Conservation (phyloP, 2,329 filamentous ascomycete species). For the Curvularia sp. region DNA sequence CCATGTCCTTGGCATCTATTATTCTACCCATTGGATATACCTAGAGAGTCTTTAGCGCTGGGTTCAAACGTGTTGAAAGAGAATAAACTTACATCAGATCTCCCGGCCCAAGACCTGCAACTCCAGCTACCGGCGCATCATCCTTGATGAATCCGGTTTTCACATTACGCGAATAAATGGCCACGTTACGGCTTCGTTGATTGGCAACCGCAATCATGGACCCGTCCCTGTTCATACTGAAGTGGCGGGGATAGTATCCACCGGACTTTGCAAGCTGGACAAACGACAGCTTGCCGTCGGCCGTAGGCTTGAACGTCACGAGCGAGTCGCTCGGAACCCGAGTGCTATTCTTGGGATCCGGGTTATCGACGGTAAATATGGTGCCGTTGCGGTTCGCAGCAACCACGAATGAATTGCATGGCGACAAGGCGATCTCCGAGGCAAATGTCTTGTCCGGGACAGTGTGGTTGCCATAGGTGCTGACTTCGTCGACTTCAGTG, state of each 20-base stretch:
- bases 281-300: constrained; percentile 63
- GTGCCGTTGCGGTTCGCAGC: constrained; percentile 72
- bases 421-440: constrained; percentile 64
- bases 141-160: constrained; percentile 65
- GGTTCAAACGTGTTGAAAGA: not conserved
- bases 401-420: constrained; percentile 66
- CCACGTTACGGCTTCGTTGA: constrained; percentile 67
- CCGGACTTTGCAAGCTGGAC: constrained; percentile 68
- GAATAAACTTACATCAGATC: constrained; percentile 34
- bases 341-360: constrained; percentile 46
- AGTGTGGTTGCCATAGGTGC: constrained; percentile 42
- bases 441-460: constrained; percentile 51
- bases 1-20: not conserved
- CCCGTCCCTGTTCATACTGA: constrained; percentile 70
- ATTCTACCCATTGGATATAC: constrained; percentile 14
- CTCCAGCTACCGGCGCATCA: constrained; percentile 45
- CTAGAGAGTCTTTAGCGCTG: constrained; percentile 1
- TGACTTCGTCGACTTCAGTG: constrained; percentile 58
- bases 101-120: constrained; percentile 25
- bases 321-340: constrained; percentile 63
- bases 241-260: constrained; percentile 71
- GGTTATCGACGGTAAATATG: constrained; percentile 60
- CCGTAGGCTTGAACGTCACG: constrained; percentile 54
- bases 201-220: constrained; percentile 70
- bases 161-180: constrained; percentile 67